Base-by-base conservation (phyloP, 257 asterid species). In the Vinca minor region DNA sequence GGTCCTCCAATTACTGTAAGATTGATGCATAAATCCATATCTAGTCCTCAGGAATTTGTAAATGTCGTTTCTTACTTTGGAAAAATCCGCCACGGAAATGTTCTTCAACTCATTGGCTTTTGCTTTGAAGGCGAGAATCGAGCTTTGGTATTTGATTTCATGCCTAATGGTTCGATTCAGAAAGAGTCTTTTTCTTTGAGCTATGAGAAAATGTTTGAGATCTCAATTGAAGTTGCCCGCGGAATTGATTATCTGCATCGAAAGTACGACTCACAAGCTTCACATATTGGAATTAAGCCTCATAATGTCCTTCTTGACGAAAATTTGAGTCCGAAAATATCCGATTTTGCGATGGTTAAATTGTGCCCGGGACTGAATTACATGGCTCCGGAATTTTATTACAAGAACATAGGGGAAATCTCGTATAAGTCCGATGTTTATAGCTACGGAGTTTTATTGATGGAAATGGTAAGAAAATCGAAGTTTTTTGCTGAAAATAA, bases 361-460 rank as follows among this genome's bases (percentile, higher is more conserved):
- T 53, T 81, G 34, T 63, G 69, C 59, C 67, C 78, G 8, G 56
- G 68, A 47, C 45, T 49, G 65, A 65, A 77, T 2, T 65, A 70
- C 73, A 77, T 73, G 78, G 82, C 82, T 31, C 78, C 78, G 1
- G 82, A 77, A 35, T 15, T 72, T 35, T 68, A 64, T 58, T 76
- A 72, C 69, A 68, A 65, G 42, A 76, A 65, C 20, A 62, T 75
- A 5, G 83, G 83, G 31, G 79, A 71, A 25, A 56, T 79, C 10
- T 65, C 85, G 0, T 31, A 67, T 34, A 85, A 75, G 32, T 82
- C 82, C 13, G 89, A 85, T 59, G 85, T 83, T 18, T 83, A 85
- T 50, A 81, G 87, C 34, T 83, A 68, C 18, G 93, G 93, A 0
- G 78, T 80, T 82, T 8, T 82, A 69, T 47, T 80, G 63, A 66